These are phyloP conservation scores for Talaromyces sp. DNA, from an alignment of 2,329 filamentous ascomycete species.

Conservation along the genomic window DNA sequence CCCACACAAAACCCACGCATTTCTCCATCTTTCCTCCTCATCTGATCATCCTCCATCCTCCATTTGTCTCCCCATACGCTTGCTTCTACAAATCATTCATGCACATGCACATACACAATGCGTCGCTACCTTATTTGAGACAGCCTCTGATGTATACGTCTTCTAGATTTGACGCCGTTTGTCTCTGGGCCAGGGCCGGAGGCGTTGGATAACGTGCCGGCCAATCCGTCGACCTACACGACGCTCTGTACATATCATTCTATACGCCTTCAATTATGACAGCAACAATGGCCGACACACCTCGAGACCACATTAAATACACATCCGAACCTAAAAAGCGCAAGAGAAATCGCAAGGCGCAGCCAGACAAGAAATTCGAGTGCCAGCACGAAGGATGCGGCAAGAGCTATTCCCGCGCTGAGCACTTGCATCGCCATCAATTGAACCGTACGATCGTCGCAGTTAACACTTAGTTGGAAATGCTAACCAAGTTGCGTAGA, in stretches of 20 bases:
- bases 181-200: conserved; percentile 13
- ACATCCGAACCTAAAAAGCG: conserved; percentile 36
- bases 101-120: conserved; percentile 1
- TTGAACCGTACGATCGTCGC: conserved; percentile 69
- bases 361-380: conserved; percentile 59
- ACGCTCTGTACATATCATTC: neutral
- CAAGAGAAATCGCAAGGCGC: conserved; percentile 44
- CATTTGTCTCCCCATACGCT: neutral
- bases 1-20: conserved; percentile 4
- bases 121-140: neutral
- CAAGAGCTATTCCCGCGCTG: conserved; percentile 93
- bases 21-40: conserved; percentile 1
- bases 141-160: conserved; percentile 15
- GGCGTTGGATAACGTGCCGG: conserved; percentile 15
- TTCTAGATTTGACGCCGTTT: conserved; percentile 10
- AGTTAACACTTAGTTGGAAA: neutral
- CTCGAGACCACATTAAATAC: conserved; percentile 21
- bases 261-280: conserved; percentile 17
- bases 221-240: neutral
- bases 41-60: neutral
- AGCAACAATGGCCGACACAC: conserved; percentile 23
- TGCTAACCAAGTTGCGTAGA: conserved; percentile 49
- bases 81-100: neutral
- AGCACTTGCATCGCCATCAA: conserved; percentile 95
- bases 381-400: conserved; percentile 84